These are phyloP conservation scores for Phytopythium chamaehyphon DNA, from an alignment of 352 stramenopile genomes.

Conservation along the genomic window DNA sequence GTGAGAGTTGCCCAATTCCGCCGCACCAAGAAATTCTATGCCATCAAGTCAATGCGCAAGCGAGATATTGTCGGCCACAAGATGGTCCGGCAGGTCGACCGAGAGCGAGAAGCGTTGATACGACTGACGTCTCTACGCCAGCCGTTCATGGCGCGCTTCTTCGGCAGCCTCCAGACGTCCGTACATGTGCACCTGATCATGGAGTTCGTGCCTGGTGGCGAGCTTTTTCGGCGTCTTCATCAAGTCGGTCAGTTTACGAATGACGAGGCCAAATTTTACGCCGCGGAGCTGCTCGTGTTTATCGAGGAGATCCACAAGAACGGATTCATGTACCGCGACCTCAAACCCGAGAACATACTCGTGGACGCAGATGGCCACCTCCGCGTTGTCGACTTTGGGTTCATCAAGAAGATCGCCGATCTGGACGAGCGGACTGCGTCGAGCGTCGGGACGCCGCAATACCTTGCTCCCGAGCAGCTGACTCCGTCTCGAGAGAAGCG, in stretches of 20 bases:
- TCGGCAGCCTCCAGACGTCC: conserved; percentile 54
- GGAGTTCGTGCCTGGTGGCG: conserved; percentile 62
- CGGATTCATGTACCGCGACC: conserved; percentile 78
- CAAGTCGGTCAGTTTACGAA: conserved; percentile 46
- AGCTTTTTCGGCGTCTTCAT: conserved; percentile 59
- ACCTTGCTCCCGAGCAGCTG: conserved; percentile 74
- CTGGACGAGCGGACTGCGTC: conserved; percentile 43
- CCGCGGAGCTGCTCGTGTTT: conserved; percentile 56
- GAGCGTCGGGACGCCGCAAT: conserved; percentile 62
- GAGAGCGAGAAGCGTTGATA: conserved; percentile 43
- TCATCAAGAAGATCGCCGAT: conserved; percentile 38
- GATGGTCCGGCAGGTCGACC: conserved; percentile 54
- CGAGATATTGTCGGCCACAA: conserved; percentile 47
- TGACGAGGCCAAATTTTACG: conserved; percentile 80
- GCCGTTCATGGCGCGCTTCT: conserved; percentile 54
- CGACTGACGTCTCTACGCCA: conserved; percentile 32
- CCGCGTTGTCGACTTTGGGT: conserved; percentile 69
- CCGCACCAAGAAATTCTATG: conserved; percentile 53
- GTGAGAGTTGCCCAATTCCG: conserved; percentile 63
- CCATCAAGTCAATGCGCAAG: conserved; percentile 77
- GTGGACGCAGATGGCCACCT: conserved; percentile 65
- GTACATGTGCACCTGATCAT: conserved; percentile 67
- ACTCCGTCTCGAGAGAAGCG: conserved; percentile 43
- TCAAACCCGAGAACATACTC: conserved; percentile 91
- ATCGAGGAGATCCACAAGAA: conserved; percentile 46